A percentile compares a stretch with the other conserved stretches of the same genome.
Conservation (phyloP, 345 rosid species). For the Gossypium ekmanianum region DNA sequence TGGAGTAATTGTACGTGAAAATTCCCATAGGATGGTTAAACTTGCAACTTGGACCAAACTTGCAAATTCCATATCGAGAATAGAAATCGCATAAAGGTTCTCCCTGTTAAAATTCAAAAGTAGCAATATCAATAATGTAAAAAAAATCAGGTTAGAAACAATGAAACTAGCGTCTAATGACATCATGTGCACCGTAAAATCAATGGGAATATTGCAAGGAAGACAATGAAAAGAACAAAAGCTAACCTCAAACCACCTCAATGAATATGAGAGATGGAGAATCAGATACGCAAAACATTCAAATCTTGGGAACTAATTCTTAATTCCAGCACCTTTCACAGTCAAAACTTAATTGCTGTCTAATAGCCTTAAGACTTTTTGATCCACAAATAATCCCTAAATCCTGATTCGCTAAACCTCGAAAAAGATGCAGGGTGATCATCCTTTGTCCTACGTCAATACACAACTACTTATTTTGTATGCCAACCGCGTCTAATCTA, state of each 20-base stretch:
- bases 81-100: constrained; percentile 91
- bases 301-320: background rate
- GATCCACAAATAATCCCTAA: background rate
- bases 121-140: constrained; percentile 21
- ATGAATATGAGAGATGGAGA: background rate
- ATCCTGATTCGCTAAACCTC: background rate
- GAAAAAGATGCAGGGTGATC: background rate
- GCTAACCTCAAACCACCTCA: background rate
- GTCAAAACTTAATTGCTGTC: background rate
- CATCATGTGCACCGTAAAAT: background rate
- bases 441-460: background rate
- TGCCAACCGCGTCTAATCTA: background rate
- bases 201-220: background rate
- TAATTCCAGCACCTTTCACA: background rate
- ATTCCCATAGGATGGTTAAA: constrained; percentile 95
- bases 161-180: background rate
- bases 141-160: background rate
- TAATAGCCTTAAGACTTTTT: background rate
- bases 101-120: constrained; percentile 47
- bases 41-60: constrained; percentile 99
- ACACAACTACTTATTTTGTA: background rate
- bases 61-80: constrained; percentile 94
- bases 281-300: background rate
- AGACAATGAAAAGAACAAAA: background rate
- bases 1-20: constrained; percentile 54